These are phyloP conservation scores for Suillus bovinus DNA, from an alignment of 768 basidiomycete genomes.

Conservation along the genomic window DNA sequence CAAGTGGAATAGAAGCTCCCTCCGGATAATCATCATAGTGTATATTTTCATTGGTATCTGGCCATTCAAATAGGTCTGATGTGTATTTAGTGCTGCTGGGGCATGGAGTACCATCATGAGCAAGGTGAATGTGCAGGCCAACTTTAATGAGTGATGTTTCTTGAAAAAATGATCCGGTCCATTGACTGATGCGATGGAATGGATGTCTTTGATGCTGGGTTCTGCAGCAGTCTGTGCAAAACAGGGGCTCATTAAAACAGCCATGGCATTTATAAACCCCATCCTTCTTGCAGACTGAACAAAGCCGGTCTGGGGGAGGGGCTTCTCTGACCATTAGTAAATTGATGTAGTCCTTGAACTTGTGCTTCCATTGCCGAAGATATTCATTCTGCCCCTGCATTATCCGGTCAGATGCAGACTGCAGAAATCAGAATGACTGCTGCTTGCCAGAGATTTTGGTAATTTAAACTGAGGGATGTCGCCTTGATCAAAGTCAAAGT, in stretches of 20 bases:
- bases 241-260: background rate
- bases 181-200: background rate
- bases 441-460: too few relatives aligned
- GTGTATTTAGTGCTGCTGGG: background rate
- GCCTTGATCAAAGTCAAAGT: too few relatives aligned
- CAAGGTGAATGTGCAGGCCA: background rate
- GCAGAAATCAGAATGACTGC: background rate
- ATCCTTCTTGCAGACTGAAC: background rate
- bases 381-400: too few relatives aligned
- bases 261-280: background rate
- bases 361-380: too few relatives aligned
- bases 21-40: background rate
- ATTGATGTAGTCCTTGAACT: too few relatives aligned
- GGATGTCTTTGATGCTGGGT: background rate
- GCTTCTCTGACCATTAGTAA: too few relatives aligned
- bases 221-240: background rate
- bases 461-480: too few relatives aligned
- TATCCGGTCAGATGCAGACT: too few relatives aligned
- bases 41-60: slow-evolving; percentile 1
- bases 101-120: background rate
- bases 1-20: background rate
- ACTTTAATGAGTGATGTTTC: background rate
- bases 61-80: background rate
- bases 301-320: background rate
- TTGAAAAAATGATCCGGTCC: background rate